Evolutionary conservation across 2,329 filamentous ascomycete genomes (phyloP).

Genomic region (Fusarium dimerum): DNA sequence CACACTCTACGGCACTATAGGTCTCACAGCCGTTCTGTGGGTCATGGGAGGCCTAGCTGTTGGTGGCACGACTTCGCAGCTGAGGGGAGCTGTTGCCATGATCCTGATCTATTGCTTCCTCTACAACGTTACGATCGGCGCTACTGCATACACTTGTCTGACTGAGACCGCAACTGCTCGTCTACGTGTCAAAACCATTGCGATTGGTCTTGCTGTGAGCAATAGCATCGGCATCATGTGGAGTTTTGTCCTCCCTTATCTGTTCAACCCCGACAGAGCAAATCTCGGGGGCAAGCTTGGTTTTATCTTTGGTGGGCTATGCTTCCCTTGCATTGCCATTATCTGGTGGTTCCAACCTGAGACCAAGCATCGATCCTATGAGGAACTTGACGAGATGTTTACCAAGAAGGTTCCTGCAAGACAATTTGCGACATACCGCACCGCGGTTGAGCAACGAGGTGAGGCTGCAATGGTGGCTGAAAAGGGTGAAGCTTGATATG

Average conservation of each 20-base stretch:
- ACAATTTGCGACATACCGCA: slow-evolving; percentile 1
- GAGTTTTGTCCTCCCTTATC: slow-evolving; percentile 8
- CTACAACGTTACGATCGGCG: slow-evolving; percentile 43
- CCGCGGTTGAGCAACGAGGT: not conserved
- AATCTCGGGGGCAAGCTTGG: slow-evolving; percentile 8
- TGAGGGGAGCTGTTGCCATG: slow-evolving; percentile 35
- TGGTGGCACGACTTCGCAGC: slow-evolving; percentile 10
- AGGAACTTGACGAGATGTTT: slow-evolving; percentile 15
- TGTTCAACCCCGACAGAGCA: slow-evolving; percentile 9
- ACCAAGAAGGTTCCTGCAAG: slow-evolving; percentile 3
- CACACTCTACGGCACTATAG: slow-evolving; percentile 36
- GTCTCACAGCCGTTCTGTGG: slow-evolving; percentile 38
- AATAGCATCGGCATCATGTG: slow-evolving; percentile 3
- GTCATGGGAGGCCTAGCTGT: slow-evolving; percentile 39
- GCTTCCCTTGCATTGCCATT: not conserved
- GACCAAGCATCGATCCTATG: slow-evolving; percentile 13
- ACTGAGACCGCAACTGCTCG: slow-evolving; percentile 40
- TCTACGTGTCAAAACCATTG: slow-evolving; percentile 41
- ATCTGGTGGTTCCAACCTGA: slow-evolving; percentile 18
- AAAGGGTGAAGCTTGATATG: too few relatives aligned
- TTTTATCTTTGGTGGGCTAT: slow-evolving; percentile 6
- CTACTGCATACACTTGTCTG: slow-evolving; percentile 40
- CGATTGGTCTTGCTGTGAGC: not conserved
- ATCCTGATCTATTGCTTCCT: slow-evolving; percentile 41
- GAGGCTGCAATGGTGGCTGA: not conserved